Conservation (phyloP, 2,329 filamentous ascomycete species). For the Botrytis medusae region DNA sequence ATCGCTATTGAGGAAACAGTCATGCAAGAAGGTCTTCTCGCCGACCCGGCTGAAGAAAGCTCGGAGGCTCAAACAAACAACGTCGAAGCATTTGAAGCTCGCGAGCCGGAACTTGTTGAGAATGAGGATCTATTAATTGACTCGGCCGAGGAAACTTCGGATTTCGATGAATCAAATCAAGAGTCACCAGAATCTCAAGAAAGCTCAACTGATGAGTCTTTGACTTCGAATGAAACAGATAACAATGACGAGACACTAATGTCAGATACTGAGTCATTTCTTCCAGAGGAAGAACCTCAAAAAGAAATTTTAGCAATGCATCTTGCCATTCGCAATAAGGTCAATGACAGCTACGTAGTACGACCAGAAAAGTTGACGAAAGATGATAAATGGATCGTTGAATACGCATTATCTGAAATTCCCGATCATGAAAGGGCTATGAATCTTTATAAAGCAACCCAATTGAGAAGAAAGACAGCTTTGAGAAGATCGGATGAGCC, state of each 20-base stretch:
- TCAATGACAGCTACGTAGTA: constrained; percentile 63
- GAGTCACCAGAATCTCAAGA: constrained; percentile 13
- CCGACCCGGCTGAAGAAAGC: background rate
- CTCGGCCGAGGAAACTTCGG: background rate
- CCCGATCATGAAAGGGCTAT: constrained; percentile 43
- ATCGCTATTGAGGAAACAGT: constrained; percentile 6
- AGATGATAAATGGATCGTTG: constrained; percentile 65
- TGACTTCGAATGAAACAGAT: background rate
- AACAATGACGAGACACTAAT: background rate
- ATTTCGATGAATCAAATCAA: constrained; percentile 1
- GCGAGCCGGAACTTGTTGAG: background rate
- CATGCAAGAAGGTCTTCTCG: constrained; percentile 8
- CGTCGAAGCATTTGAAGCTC: background rate
- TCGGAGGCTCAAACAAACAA: background rate
- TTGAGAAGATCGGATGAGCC: constrained; percentile 36
- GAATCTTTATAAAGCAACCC: constrained; percentile 56
- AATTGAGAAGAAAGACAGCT: constrained; percentile 53
- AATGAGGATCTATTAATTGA: background rate
- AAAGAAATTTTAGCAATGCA: constrained; percentile 35
- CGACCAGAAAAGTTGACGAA: constrained; percentile 55
- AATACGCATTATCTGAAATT: constrained; percentile 74
- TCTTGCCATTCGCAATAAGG: constrained; percentile 68
- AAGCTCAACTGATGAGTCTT: constrained; percentile 5
- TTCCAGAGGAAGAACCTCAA: constrained; percentile 10
- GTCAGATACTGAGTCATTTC: background rate